phyloP scores from a whole-genome alignment of 306 rosid genomes.

The Sindora glabra region DNA sequence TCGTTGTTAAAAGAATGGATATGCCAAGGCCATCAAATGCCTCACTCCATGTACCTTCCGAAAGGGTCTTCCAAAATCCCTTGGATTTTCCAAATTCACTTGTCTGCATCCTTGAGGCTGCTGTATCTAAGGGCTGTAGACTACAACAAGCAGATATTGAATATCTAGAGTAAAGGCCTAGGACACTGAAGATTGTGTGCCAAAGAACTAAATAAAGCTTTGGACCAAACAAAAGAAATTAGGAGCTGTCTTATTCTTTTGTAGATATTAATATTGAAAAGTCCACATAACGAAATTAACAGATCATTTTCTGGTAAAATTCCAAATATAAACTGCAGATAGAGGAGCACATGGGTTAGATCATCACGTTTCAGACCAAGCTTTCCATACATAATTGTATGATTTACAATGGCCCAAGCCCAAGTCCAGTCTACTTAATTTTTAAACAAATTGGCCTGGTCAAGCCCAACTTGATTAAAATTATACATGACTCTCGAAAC shows the following conservation, averaged over 20 bases:
- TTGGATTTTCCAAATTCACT: conserved; percentile 92
- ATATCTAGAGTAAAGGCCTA: not conserved
- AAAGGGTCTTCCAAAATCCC: conserved; percentile 86
- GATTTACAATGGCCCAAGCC: no score
- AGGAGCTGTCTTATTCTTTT: not conserved
- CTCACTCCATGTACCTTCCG: conserved; percentile 77
- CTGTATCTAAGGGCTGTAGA: conserved; percentile 84
- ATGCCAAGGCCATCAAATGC: conserved; percentile 87
- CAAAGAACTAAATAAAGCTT: not conserved
- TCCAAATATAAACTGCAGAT: no score
- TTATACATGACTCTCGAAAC: no score
- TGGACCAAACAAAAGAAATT: not conserved
- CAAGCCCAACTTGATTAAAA: no score
- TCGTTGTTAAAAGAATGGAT: conserved; percentile 87
- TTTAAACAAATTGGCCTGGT: no score
- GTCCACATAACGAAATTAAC: not conserved
- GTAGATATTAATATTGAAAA: not conserved
- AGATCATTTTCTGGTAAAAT: no score
- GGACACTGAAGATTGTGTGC: not conserved
- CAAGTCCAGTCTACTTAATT: no score
- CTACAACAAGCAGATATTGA: conserved; percentile 21
- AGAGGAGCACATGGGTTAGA: no score
- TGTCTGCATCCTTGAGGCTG: conserved; percentile 91
- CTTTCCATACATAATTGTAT: no score
- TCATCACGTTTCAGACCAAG: no score